Percentiles rank a stretch among this genome's conserved stretches.
Evolutionary conservation across 495 filamentous ascomycete species (phyloP).

Genomic region (Penicillium angulare): DNA sequence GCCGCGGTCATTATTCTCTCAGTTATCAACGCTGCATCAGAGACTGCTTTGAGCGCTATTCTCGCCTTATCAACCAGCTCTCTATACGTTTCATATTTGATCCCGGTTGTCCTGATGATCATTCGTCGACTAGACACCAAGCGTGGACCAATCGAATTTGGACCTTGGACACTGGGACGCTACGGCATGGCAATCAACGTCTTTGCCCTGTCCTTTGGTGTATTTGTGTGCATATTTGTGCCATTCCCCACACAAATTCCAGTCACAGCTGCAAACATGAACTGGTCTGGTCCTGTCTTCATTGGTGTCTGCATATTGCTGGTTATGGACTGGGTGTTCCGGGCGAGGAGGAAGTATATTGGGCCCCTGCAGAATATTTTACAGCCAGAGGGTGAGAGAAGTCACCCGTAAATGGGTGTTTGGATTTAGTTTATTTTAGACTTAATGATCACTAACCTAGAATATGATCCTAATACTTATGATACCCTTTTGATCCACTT

Average conservation of each 20-base stretch:
- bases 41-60: constrained; percentile 47
- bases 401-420: constrained; percentile 6
- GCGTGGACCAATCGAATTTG: constrained; percentile 19
- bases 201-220: constrained; percentile 29
- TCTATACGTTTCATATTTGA: constrained; percentile 49
- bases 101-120: constrained; percentile 43
- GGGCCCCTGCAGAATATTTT: constrained; percentile 14
- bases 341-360: constrained; percentile 25
- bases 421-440: too few relatives aligned
- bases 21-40: constrained; percentile 48
- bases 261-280: constrained; percentile 36
- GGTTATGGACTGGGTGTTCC: constrained; percentile 33
- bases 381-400: constrained; percentile 3
- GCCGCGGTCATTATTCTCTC: constrained; percentile 38
- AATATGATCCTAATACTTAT: too few relatives aligned
- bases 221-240: constrained; percentile 39
- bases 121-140: constrained; percentile 17
- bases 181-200: constrained; percentile 38
- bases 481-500: too few relatives aligned
- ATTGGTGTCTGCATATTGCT: constrained; percentile 31
- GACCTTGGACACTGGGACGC: constrained; percentile 28
- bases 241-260: constrained; percentile 39
- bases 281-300: constrained; percentile 39
- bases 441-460: too few relatives aligned
- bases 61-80: constrained; percentile 45